Base-by-base conservation (phyloP, 495 filamentous ascomycete species). In the Podospora anserina region DNA sequence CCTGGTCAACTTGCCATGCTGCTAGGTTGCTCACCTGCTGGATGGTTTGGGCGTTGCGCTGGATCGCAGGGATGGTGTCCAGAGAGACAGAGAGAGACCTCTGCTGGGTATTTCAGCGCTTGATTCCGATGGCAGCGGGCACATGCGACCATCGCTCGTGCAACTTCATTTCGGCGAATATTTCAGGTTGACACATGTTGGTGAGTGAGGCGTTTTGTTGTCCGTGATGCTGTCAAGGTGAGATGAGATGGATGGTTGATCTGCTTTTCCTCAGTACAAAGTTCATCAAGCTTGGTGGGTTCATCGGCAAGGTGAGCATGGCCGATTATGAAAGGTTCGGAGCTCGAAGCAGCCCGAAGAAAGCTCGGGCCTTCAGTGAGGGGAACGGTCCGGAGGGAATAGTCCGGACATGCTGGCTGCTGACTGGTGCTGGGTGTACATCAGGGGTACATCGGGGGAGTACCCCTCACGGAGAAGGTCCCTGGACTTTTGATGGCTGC, bases 161-260 rank as follows among this genome's bases (percentile, higher is more conserved):
- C 61, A 19, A 63, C 61, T 19, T 63, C 34, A 49, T 63, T 63
- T 49, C 61, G 61, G 61, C 30, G 61, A 63, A 63, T 63, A 63
- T 63, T 13, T 63, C 30, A 39, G 3, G 32, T 49, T 63, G 61
- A 63, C 30, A 32, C 27, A 63, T 63, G 30, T 1, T n/a, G 28
- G 19, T 3, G 34, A 63, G 23, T 6, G 61, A 63, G 61, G 61
- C 32, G 61, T 63, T 49, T 19, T 26, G 19, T 23, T 44, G 11
- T 28, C 30, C 34, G 32, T 30, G 16, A 49, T 5, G 3, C 34
- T 39, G 5, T 39, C 34, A 5, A 39, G 34, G 34, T 39, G 3
- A 39, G 34, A 6, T 39, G 34, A 39, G 23, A 23, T 23, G 23
- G 1, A 23, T 23, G 23, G 1, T 23, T 23, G 23, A 23, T 1